These are phyloP conservation scores for Ceratobasidium theobromae DNA, from an alignment of 1,284 basidiomycete genomes.

Conservation along the genomic window DNA sequence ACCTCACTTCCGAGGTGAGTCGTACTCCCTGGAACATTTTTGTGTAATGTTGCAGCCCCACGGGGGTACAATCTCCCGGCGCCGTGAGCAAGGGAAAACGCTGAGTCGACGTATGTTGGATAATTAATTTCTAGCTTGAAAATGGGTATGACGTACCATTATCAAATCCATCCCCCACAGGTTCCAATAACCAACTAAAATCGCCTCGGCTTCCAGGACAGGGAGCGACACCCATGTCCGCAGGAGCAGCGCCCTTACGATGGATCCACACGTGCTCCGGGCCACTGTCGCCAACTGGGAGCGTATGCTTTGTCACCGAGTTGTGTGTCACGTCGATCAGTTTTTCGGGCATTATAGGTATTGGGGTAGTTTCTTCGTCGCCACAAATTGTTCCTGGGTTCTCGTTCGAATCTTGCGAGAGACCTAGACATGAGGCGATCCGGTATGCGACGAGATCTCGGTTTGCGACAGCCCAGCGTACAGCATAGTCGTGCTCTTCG, in stretches of 20 bases:
- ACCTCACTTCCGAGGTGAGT: slow-evolving; percentile 46
- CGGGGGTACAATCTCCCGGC: slow-evolving; percentile 46
- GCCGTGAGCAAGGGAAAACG: slow-evolving; percentile 46
- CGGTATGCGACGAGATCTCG: slow-evolving; percentile 47
- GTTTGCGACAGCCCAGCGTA: slow-evolving; percentile 46
- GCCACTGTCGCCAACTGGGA: slow-evolving; percentile 37
- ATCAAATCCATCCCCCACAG: slow-evolving; percentile 43
- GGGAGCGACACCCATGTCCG: slow-evolving; percentile 44
- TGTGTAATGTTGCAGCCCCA: slow-evolving; percentile 40
- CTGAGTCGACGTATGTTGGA: slow-evolving; percentile 37
- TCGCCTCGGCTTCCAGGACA: slow-evolving; percentile 47
- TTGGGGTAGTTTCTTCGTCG: neutral
- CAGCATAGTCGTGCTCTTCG: slow-evolving; percentile 45
- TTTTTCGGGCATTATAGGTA: slow-evolving; percentile 38
- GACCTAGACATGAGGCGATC: slow-evolving; percentile 42
- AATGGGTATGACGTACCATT: slow-evolving; percentile 41
- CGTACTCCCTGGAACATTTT: slow-evolving; percentile 42
- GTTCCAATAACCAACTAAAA: slow-evolving; percentile 45
- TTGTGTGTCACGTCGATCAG: slow-evolving; percentile 49
- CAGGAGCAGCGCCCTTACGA: slow-evolving; percentile 47
- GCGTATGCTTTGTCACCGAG: slow-evolving; percentile 40
- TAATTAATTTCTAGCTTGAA: neutral
- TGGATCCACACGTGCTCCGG: slow-evolving; percentile 44
- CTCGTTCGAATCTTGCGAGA: slow-evolving; percentile 33
- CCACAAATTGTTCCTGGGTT: no score